A percentile compares a stretch with the other conserved stretches of the same genome.
Evolutionary conservation across 306 rosid species (phyloP).

Genomic region (Carpinus fangiana): DNA sequence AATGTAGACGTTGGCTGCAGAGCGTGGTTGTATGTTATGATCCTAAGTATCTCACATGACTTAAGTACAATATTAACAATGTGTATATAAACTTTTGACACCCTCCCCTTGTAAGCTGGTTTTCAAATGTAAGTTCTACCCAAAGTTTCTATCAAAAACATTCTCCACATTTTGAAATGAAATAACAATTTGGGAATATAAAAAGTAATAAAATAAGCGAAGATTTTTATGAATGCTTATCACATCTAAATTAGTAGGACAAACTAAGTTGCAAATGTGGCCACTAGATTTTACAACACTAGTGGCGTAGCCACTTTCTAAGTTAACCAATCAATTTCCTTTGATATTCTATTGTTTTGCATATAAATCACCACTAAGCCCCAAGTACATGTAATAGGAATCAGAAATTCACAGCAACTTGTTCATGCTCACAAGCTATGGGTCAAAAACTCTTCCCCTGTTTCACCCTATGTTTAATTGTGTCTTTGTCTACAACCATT

Average conservation of each 20-base stretch:
- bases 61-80: no score
- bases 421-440: slow-evolving; percentile 30
- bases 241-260: slow-evolving; percentile 1
- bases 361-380: slow-evolving; percentile 37
- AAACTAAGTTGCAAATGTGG: slow-evolving; percentile 17
- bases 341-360: not conserved
- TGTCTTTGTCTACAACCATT: slow-evolving; percentile 23
- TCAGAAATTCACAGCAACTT: not conserved
- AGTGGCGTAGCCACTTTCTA: slow-evolving; percentile 48
- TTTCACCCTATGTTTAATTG: slow-evolving; percentile 25
- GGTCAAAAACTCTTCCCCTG: slow-evolving; percentile 15
- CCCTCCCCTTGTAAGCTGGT: no score
- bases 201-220: not conserved
- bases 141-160: not conserved
- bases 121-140: no score
- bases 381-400: slow-evolving; percentile 13
- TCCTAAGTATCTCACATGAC: no score
- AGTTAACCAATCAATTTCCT: slow-evolving; percentile 30
- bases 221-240: slow-evolving; percentile 19
- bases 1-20: no score
- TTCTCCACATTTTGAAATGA: not conserved
- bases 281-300: slow-evolving; percentile 26
- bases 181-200: not conserved
- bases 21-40: no score
- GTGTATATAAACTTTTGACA: no score